Evolutionary conservation across 2,329 filamentous ascomycete genomes (phyloP).

Genomic region (Diaporthe ilicicola): DNA sequence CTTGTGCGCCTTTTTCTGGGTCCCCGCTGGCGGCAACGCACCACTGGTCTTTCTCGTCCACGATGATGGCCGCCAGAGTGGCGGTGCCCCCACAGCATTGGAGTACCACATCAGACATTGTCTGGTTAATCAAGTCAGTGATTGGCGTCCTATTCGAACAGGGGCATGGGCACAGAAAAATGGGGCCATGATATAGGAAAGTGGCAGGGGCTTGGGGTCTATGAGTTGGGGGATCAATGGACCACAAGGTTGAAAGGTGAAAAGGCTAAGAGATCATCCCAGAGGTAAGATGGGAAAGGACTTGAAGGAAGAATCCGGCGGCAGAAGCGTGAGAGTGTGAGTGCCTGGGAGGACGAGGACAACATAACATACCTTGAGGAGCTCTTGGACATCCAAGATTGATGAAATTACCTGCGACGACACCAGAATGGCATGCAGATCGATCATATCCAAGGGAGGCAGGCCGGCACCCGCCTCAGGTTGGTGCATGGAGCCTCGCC

Average conservation of each 20-base stretch:
- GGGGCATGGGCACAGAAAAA: too few relatives aligned
- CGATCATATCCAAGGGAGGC: slow-evolving; percentile 83
- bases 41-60: slow-evolving; percentile 76
- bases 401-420: slow-evolving; percentile 84
- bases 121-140: slow-evolving; percentile 44
- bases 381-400: slow-evolving; percentile 76
- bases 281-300: background rate
- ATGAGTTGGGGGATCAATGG: background rate
- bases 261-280: background rate
- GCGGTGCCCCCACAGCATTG: slow-evolving; percentile 78
- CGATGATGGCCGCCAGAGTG: slow-evolving; percentile 76
- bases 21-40: slow-evolving; percentile 78
- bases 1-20: slow-evolving; percentile 72
- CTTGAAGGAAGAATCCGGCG: background rate
- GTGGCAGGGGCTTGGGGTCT: too few relatives aligned
- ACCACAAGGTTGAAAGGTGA: too few relatives aligned
- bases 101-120: slow-evolving; percentile 83
- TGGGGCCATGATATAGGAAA: background rate
- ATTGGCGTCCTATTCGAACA: background rate
- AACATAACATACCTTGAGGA: slow-evolving; percentile 60
- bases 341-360: background rate
- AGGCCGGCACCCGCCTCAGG: slow-evolving; percentile 68
- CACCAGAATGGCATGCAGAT: slow-evolving; percentile 79
- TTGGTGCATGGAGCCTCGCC: slow-evolving; percentile 67
- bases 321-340: background rate